Percentiles rank a stretch among this genome's conserved stretches.
These are phyloP conservation scores for Letharia lupina DNA, from an alignment of 495 filamentous ascomycete genomes.

Conservation along the genomic window DNA sequence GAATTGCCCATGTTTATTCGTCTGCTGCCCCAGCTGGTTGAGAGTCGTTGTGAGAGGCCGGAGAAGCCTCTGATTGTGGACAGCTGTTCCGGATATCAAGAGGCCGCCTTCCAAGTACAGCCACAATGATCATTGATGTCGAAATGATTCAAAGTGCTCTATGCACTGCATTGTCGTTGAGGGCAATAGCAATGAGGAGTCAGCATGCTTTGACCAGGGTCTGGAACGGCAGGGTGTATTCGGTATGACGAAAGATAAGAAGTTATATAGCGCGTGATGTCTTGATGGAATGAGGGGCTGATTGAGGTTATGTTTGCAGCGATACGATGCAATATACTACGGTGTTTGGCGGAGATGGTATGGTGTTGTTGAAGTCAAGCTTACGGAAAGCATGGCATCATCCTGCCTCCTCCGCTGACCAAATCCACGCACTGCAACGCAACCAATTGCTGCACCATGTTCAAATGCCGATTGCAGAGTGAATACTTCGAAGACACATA, in stretches of 20 bases:
- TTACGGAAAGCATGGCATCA: conserved; percentile 8
- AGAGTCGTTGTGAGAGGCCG: neutral
- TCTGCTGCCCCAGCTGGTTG: neutral
- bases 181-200: neutral
- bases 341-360: neutral
- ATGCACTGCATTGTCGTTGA: neutral
- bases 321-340: neutral
- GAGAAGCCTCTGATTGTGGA: neutral
- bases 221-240: neutral
- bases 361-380: neutral
- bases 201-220: neutral
- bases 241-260: neutral
- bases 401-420: neutral
- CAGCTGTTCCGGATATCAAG: neutral
- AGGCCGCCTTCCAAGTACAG: neutral
- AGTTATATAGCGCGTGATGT: neutral
- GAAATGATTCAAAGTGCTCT: neutral
- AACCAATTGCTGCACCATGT: neutral
- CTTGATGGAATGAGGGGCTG: too few species aligned
- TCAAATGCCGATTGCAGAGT: neutral
- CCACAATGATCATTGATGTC: neutral
- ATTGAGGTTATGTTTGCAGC: neutral
- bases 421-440: neutral
- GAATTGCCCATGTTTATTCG: conserved; percentile 46
- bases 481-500: neutral